Percentiles rank a stretch among this genome's conserved stretches.
phyloP scores from a whole-genome alignment of 495 filamentous ascomycete species.

The Penicillium steckii region DNA sequence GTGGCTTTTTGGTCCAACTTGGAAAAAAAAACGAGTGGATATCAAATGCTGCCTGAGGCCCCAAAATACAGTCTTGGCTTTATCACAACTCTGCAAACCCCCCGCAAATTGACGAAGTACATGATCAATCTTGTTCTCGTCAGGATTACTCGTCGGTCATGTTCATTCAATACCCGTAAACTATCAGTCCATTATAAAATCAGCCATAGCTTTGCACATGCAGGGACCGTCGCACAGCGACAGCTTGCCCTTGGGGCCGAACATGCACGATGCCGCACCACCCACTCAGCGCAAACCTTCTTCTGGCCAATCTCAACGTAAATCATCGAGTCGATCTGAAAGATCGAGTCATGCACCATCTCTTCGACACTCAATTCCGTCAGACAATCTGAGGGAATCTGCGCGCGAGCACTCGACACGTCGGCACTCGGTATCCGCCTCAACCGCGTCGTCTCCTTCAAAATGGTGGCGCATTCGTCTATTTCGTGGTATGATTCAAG shows the following conservation, averaged over 20 bases:
- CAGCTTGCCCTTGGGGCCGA: constrained; percentile 21
- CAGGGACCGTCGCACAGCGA: constrained; percentile 23
- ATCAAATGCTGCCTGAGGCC: constrained; percentile 17
- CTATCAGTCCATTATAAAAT: background rate
- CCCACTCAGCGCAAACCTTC: constrained; percentile 31
- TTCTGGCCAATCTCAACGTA: constrained; percentile 32
- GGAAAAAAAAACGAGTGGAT: background rate
- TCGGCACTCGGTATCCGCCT: constrained; percentile 11
- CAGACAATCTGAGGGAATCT: constrained; percentile 9
- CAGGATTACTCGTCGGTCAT: background rate
- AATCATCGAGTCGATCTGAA: constrained; percentile 19
- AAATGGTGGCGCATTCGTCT: constrained; percentile 63
- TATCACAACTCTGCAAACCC: constrained; percentile 10
- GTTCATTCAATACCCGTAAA: background rate
- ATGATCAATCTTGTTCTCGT: background rate
- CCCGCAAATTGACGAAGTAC: constrained; percentile 5
- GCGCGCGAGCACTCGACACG: constrained; percentile 3
- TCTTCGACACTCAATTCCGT: constrained; percentile 10
- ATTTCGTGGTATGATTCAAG: constrained; percentile 67
- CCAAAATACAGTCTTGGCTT: constrained; percentile 12
- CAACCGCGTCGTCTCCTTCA: constrained; percentile 12
- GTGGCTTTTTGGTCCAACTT: background rate
- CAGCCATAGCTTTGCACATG: constrained; percentile 1
- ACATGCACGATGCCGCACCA: constrained; percentile 26
- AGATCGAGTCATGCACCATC: constrained; percentile 12